Evolutionary conservation across 305 asterid species (phyloP), one percentile per base, ranked within the genome.

Genomic region (Vinca major): DNA sequence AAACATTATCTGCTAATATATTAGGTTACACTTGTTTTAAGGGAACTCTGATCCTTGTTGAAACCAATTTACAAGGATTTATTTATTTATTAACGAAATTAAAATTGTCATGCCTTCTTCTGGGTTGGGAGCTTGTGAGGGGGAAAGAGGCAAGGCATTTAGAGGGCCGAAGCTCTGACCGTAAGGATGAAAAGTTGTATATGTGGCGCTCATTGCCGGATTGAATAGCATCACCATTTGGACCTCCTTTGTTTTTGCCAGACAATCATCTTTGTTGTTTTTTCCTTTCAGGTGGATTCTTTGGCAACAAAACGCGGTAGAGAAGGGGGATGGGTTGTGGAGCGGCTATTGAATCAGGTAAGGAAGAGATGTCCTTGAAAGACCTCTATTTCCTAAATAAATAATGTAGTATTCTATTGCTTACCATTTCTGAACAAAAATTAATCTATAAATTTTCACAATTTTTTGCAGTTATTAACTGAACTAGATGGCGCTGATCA

Each of bases 401-500:
- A 26, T 48, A 45, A 41, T 70, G 41, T 63, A 48, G 60, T 53
- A 7, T 39, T 11, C 0, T 68, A 37, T 62, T 20, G 64, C 36
- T 5, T 17, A 41, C 3, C 58, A 16, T 66, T 45, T 72, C 57
- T 7, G 13, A 62, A 73, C 69, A 58, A 76, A 72, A 76, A 0
- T 12, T 54, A 36, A 3, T 76, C 48, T 60, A 49, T 71, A 52
- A 9, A 40, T 1, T n/a, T 13, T 20, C 65, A 43, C n/a, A 56
- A 48, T 68, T 45, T 26, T 26, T 78, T 84, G 81, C 86, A 90
- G 99, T 79, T 93, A 44, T 81, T 93, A 74, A 69, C 85, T 80
- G 99, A 90, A 80, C 83, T 90, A 63, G 96, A 89, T 51, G 99
- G 99, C 36, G 86, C 88, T 43, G 96, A 87, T 61, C 80, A 81